Percentiles rank a stretch among this genome's conserved stretches.
These are phyloP conservation scores for Pestalotiopsis fici DNA, from an alignment of 2,329 filamentous ascomycete genomes.

Conservation along the genomic window DNA sequence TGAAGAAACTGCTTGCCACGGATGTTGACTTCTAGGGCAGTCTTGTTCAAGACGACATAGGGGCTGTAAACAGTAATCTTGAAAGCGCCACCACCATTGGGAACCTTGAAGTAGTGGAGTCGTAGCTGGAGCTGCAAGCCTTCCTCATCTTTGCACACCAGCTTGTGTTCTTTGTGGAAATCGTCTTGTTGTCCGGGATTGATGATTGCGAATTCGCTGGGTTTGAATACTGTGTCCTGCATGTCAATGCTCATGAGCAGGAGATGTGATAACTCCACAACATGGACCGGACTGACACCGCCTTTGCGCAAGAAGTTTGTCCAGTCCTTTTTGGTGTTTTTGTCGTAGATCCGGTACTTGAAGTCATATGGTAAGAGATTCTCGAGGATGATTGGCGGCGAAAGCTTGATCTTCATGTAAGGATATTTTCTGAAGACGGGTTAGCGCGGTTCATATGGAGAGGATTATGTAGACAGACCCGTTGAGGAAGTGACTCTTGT, in stretches of 20 bases:
- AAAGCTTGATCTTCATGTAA: slow-evolving; percentile 90
- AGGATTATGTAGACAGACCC: slow-evolving; percentile 49
- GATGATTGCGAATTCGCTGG: slow-evolving; percentile 96
- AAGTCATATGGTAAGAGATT: slow-evolving; percentile 97
- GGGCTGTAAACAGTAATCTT: slow-evolving; percentile 93
- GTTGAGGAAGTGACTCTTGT: slow-evolving; percentile 80
- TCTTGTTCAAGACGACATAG: slow-evolving; percentile 94
- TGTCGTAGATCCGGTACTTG: slow-evolving; percentile 99
- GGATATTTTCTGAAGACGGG: slow-evolving; percentile 69
- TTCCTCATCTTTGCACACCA: slow-evolving; percentile 83
- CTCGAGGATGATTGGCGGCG: slow-evolving; percentile 89
- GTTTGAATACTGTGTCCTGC: slow-evolving; percentile 92
- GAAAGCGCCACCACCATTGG: slow-evolving; percentile 92
- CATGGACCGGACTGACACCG: slow-evolving; percentile 94
- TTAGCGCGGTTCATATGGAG: slow-evolving; percentile 27
- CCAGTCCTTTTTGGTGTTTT: slow-evolving; percentile 98
- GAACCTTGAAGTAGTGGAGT: slow-evolving; percentile 87
- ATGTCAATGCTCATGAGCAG: slow-evolving; percentile 92
- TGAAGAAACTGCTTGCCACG: slow-evolving; percentile 89
- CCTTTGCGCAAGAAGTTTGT: slow-evolving; percentile 97
- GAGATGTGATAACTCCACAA: slow-evolving; percentile 92
- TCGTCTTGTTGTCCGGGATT: slow-evolving; percentile 87
- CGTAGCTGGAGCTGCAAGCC: slow-evolving; percentile 78
- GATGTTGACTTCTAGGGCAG: slow-evolving; percentile 83
- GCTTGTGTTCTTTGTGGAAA: slow-evolving; percentile 77